These are phyloP conservation scores for Erysimum cheiri DNA, from an alignment of 441 rosid species.

Conservation along the genomic window DNA sequence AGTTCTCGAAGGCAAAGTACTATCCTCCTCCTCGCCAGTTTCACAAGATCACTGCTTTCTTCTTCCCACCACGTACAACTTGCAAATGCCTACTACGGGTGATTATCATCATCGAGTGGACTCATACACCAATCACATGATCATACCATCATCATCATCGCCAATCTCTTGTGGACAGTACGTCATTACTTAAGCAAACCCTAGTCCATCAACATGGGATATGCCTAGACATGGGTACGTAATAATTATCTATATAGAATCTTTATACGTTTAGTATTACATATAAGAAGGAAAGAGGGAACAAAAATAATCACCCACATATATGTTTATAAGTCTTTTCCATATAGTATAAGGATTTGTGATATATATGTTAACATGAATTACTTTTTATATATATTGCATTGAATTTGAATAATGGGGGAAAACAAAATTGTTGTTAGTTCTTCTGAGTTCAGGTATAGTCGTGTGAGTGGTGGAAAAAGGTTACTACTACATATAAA, in stretches of 20 bases:
- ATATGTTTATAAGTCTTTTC: constrained; percentile 26
- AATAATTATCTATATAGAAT: constrained; percentile 36
- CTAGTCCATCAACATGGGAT: constrained; percentile 61
- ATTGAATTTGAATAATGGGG: constrained; percentile 28
- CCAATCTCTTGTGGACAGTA: constrained; percentile 56
- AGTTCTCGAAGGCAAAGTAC: constrained; percentile 55
- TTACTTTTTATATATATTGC: constrained; percentile 14
- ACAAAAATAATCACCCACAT: constrained; percentile 40
- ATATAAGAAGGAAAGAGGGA: constrained; percentile 17
- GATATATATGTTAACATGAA: constrained; percentile 17
- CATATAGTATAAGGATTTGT: constrained; percentile 32
- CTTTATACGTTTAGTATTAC: constrained; percentile 35
- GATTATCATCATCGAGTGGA: constrained; percentile 50
- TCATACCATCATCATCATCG: constrained; percentile 57
- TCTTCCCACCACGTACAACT: constrained; percentile 43
- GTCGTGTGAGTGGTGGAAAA: constrained; percentile 15
- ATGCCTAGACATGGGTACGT: too few species aligned
- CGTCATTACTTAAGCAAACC: constrained; percentile 53
- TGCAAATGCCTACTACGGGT: constrained; percentile 34
- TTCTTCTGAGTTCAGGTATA: constrained; percentile 24
- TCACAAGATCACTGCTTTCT: constrained; percentile 36
- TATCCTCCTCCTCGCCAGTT: constrained; percentile 36
- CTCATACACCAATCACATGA: constrained; percentile 62
- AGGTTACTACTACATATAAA: constrained; percentile 1
- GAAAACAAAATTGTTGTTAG: constrained; percentile 59